Evolutionary conservation across 2,329 filamentous ascomycete species (phyloP), one percentile per base, ranked within the genome.

Genomic region (Pestalotiopsis sp.): DNA sequence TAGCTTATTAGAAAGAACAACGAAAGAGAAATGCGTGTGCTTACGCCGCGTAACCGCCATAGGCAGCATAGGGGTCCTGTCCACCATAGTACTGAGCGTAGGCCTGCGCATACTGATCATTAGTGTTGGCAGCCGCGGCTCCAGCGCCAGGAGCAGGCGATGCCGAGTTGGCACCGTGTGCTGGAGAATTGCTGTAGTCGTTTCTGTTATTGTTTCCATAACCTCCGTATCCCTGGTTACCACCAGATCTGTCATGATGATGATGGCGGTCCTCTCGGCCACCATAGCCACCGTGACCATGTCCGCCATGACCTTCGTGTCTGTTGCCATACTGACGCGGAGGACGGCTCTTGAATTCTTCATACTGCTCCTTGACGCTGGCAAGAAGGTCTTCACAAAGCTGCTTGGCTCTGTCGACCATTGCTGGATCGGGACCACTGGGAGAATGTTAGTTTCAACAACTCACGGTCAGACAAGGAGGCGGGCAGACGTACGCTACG

Each of bases 321-420:
- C 81, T 84, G 27, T 31, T 31, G 27, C 89, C 88, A 74, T 89
- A 91, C 67, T 82, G 82, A 64, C 92, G 91, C 70, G 91, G 92
- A 17, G 92, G 92, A 7, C 93, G 90, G 73, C 90, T 90, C 82
- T 98, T 98, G 86, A 95, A 97, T 61, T 91, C 90, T 78, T 98
- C 92, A 78, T 98, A 98, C 78, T 97, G 92, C 71, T 94, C 88
- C 77, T 91, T 92, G 67, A 99, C 96, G 74, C 96, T 97, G 71
- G 85, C 87, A 62, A 99, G 87, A 65, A 99, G 85, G 75, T 97
- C 94, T 74, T 95, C 89, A 79, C 95, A 98, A 61, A 98, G 90
- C 72, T 93, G 90, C 79, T 96, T 97, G 49, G 94, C 96, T 74
- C 90, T 91, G 70, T 94, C 88, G 41, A 99, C 95, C 85, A 97